phyloP scores from a whole-genome alignment of 441 rosid genomes.

The Erysimum cheiri region DNA sequence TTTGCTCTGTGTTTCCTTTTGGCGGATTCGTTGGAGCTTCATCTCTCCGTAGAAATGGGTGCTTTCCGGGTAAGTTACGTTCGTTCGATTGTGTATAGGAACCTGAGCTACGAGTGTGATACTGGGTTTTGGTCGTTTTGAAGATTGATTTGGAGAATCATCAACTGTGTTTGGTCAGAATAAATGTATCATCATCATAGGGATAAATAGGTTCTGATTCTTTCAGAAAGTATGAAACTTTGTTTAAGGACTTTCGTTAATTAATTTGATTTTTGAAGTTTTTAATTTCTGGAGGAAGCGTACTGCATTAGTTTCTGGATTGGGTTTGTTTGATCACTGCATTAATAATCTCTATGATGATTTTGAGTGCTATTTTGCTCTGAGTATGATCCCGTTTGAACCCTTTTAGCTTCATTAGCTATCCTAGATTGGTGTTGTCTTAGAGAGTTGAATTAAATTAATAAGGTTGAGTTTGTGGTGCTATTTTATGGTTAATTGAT shows the following conservation, averaged over 20 bases:
- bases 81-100: not conserved
- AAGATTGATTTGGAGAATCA: conserved; percentile 1
- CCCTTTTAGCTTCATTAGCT: not conserved
- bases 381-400: not conserved
- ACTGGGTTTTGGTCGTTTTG: not conserved
- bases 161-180: conserved; percentile 8
- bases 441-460: not conserved
- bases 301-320: not conserved
- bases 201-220: not conserved
- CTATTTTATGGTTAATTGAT: not conserved
- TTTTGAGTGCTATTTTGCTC: not conserved
- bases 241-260: not conserved
- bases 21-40: conserved; percentile 26
- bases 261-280: not conserved
- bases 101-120: not conserved
- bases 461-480: not conserved
- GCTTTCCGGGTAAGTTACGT: conserved; percentile 46
- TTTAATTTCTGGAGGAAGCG: not conserved
- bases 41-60: conserved; percentile 43
- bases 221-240: conserved; percentile 1
- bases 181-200: conserved; percentile 2
- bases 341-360: not conserved
- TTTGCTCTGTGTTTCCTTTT: not conserved
- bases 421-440: not conserved
- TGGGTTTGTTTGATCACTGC: not conserved